phyloP scores from a whole-genome alignment of 345 rosid genomes.

The Eucalyptus grandis region DNA sequence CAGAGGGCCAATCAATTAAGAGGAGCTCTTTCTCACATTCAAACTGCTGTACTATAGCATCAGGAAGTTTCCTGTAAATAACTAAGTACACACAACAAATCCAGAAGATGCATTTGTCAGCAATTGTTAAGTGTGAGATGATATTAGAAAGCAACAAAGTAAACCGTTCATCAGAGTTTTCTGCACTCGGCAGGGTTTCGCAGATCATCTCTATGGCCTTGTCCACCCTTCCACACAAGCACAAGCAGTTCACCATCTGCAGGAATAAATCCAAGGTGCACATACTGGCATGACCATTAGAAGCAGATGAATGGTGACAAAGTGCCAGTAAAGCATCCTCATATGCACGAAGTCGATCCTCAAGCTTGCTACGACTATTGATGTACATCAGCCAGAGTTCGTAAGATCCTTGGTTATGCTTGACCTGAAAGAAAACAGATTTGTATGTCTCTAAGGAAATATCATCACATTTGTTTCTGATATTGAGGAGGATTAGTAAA shows the following conservation, averaged over 20 bases:
- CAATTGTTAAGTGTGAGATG: conserved; percentile 68
- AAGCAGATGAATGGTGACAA: conserved; percentile 28
- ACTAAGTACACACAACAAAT: conserved; percentile 95
- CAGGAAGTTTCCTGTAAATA: conserved; percentile 96
- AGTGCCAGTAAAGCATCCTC: conserved; percentile 60
- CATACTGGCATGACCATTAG: conserved; percentile 40
- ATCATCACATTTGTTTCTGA: not conserved
- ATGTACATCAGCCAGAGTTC: conserved; percentile 86
- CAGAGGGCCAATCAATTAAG: conserved; percentile 66
- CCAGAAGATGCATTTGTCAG: conserved; percentile 98
- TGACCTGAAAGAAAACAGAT: conserved; percentile 50
- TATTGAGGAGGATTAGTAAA: not conserved
- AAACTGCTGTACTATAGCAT: conserved; percentile 47
- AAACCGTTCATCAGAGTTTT: conserved; percentile 50
- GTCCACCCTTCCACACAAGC: conserved; percentile 63
- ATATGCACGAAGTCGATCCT: conserved; percentile 59
- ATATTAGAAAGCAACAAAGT: conserved; percentile 61
- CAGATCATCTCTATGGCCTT: conserved; percentile 49
- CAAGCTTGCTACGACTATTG: conserved; percentile 64
- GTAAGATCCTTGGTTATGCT: conserved; percentile 52
- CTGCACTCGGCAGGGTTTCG: conserved; percentile 20
- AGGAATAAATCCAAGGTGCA: conserved; percentile 81
- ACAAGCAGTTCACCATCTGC: conserved; percentile 80
- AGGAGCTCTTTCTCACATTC: conserved; percentile 71
- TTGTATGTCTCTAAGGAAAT: not conserved